Conservation (phyloP, 257 asterid species). For the Cordia subcordata region DNA sequence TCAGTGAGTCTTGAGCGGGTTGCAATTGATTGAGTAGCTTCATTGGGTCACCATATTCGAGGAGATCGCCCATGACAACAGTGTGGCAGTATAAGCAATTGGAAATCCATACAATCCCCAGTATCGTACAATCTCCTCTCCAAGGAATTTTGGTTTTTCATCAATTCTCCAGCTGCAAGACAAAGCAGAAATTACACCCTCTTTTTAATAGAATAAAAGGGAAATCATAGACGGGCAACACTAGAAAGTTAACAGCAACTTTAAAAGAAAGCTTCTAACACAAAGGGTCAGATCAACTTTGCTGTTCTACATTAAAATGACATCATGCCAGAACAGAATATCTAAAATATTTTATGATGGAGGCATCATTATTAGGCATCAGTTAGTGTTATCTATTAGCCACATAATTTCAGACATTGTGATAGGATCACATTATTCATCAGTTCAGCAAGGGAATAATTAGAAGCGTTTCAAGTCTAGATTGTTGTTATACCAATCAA, state of each 20-base stretch:
- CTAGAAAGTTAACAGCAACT: no score
- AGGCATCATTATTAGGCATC: no score
- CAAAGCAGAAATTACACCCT: constrained; percentile 9
- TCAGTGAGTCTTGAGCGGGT: constrained; percentile 60
- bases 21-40: constrained; percentile 44
- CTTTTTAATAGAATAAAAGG: neutral
- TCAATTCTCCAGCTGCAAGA: constrained; percentile 81
- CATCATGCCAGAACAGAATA: constrained; percentile 1
- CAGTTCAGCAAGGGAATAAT: no score
- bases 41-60: constrained; percentile 82
- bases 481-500: no score
- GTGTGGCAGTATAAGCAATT: constrained; percentile 87
- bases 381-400: no score
- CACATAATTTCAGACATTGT: no score
- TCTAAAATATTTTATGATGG: neutral
- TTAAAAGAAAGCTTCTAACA: no score
- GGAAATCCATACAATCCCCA: constrained; percentile 85
- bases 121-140: constrained; percentile 96
- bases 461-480: no score
- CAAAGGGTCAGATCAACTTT: no score
- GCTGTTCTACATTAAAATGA: no score
- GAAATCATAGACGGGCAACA: neutral
- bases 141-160: constrained; percentile 49
- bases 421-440: no score
- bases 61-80: constrained; percentile 86